Base-by-base conservation (phyloP, 441 rosid genomes). In the Geranium incanum region DNA sequence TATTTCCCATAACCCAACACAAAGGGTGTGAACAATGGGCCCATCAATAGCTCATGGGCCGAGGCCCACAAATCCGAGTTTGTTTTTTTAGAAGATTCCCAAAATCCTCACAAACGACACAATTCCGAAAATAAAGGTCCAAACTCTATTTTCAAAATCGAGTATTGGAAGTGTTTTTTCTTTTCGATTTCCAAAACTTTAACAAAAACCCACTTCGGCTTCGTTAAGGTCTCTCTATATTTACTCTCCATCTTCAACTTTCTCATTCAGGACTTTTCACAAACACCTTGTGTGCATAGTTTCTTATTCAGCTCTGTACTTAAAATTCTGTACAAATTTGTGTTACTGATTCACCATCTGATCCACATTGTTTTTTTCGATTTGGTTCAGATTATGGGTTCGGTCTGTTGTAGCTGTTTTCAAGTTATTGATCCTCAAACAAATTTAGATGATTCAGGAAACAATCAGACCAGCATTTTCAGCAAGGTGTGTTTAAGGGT, bases 331-430 rank as follows among this genome's bases (percentile, higher is more conserved):
- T 43, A 7, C 0, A 43, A 7, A 43, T 43, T 43, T 28, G 33
- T 28, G 50, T 43, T 6, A 11, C 50, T 5, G 12, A 43, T 43
- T 43, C 12, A 43, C 50, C 50, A 43, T 43, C 50, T 43, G 12
- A 43, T 43, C 50, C 12, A 43, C 50, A 43, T 11, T 11, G 8
- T 43, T 7, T 50, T 4, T 50, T 50, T 3, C 59, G 4, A 50
- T 50, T 50, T 15, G 52, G 5, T 5, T n/a, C 5, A 19, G 12
- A 3, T 6, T 59, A 59, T 59, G 64, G 64, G 64, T 59, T 59
- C 64, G 6, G 23, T 59, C 19, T 59, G 64, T 59, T 59, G 28
- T 59, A 45, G 52, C 52, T 59, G 64, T 18, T 59, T 59, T 59
- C 28, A 16, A 59, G 21, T 21, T 18, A 59, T 16, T 1, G 28